Base-by-base conservation (phyloP, 2,329 filamentous ascomycete species). In the Aspergillus carbonarius region DNA sequence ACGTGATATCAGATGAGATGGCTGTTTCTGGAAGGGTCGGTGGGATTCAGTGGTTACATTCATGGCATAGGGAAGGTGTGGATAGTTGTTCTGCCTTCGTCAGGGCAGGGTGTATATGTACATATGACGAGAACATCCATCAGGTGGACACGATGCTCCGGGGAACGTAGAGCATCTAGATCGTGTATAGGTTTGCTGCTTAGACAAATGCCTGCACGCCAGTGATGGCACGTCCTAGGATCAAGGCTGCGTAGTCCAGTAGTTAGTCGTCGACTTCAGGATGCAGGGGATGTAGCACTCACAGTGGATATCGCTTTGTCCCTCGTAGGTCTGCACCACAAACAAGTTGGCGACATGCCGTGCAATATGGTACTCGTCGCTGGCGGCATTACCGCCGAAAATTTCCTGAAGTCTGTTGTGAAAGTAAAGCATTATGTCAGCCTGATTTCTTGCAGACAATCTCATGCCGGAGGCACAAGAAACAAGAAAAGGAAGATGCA, bases 291-390 rank as follows among this genome's bases (percentile, higher is more conserved):
- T 27, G 42, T 6, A 59, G 46, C 56, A 85, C 90, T 84, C 79
- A 93, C 92, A 86, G 76, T 98, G 95, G 73, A 98, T 98, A 77
- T 98, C 95, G 72, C 93, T 97, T 78, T 98, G 95, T 20, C 95
- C 95, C 79, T 99, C 95, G 68, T 99, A 99, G 1, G 93, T 98
- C 79, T 98, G 93, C 55, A 93, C 96, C 54, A 99, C 95, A 76
- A 96, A 99, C 63, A 99, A 76, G 75, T 99, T 99, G 57, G 93
- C 89, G 59, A 97, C 95, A 79, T 98, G 95, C 63, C 95, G 86
- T 15, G 92, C 95, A 70, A 99, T 97, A 62, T 88, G 87, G 72
- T 98, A 99, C 79, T 99, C 95, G 69, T 99, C 95, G 71, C 92
- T 96, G 51, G 95, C 92, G n/a, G 95, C 95, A 72, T 99, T 99